Conservation (phyloP, 2,329 filamentous ascomycete genomes). For the Amauroascus niger region DNA sequence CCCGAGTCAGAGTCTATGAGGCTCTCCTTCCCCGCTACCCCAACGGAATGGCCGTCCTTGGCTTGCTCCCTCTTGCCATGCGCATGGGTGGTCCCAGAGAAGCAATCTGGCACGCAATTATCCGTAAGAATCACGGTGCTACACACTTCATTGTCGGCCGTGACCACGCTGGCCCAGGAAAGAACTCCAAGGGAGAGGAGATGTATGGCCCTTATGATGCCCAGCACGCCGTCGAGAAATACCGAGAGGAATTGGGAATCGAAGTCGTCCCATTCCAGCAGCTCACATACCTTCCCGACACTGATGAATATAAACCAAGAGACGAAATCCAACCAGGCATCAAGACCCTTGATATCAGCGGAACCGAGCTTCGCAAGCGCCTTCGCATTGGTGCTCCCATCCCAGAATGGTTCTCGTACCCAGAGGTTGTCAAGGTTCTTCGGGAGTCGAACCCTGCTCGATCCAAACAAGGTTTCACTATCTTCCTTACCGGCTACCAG, state of each 20-base stretch:
- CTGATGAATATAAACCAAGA: conserved; percentile 89
- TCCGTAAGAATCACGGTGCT: conserved; percentile 98
- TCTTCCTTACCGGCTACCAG: conserved; percentile 94
- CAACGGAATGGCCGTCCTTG: conserved; percentile 96
- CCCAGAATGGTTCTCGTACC: conserved; percentile 99
- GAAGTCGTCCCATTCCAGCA: conserved; percentile 99
- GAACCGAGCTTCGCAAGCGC: conserved; percentile 82
- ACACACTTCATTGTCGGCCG: conserved; percentile 99
- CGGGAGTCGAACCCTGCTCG: conserved; percentile 92
- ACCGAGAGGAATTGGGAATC: conserved; percentile 91
- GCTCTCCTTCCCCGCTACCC: conserved; percentile 92
- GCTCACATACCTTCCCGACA: conserved; percentile 97
- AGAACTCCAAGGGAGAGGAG: conserved; percentile 93
- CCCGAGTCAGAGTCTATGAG: conserved; percentile 96
- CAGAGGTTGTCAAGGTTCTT: conserved; percentile 92
- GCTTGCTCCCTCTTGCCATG: conserved; percentile 92
- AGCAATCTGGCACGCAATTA: conserved; percentile 99
- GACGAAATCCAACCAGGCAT: conserved; percentile 77
- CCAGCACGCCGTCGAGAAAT: conserved; percentile 91
- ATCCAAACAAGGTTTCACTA: conserved; percentile 86
- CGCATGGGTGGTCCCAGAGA: conserved; percentile 97
- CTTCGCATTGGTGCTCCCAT: conserved; percentile 88
- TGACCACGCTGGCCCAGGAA: conserved; percentile 94
- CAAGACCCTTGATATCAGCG: conserved; percentile 79
- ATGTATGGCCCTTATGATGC: conserved; percentile 98